Conservation (phyloP, 768 basidiomycete genomes). For the Leccinellum albellum region DNA sequence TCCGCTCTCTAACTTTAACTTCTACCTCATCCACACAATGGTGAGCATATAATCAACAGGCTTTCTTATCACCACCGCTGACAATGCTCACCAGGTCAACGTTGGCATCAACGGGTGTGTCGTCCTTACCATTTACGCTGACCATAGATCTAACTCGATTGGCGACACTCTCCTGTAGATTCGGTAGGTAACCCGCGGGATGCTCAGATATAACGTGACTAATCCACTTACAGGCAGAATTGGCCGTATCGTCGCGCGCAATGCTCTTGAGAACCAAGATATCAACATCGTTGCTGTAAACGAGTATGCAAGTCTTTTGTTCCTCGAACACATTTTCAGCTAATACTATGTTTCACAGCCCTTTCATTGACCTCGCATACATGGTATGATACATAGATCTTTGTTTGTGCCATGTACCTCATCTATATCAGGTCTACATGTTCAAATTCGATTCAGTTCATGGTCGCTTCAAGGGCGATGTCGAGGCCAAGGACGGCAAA, state of each 20-base stretch:
- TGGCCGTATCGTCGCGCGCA: conserved; percentile 96
- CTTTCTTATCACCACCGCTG: not conserved
- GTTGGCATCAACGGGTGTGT: conserved; percentile 95
- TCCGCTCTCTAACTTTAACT: conserved; percentile 2
- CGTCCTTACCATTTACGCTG: conserved; percentile 1
- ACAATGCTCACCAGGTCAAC: conserved; percentile 49
- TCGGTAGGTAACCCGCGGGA: conserved; percentile 51
- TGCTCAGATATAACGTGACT: not conserved
- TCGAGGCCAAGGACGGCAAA: conserved; percentile 84
- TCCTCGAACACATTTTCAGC: not conserved
- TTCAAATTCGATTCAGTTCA: conserved; percentile 97
- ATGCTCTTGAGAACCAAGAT: conserved; percentile 73
- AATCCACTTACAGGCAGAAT: conserved; percentile 72
- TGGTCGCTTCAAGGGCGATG: conserved; percentile 84
- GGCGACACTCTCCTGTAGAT: conserved; percentile 40
- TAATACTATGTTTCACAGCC: conserved; percentile 44
- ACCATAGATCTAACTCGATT: conserved; percentile 10
- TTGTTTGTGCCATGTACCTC: not conserved
- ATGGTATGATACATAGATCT: conserved; percentile 56
- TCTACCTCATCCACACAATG: conserved; percentile 20
- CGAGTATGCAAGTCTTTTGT: conserved; percentile 58
- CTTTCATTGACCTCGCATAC: conserved; percentile 96
- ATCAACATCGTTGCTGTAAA: conserved; percentile 92
- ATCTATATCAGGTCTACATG: conserved; percentile 77
- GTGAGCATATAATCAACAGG: conserved; percentile 10